Conservation (phyloP, 768 basidiomycete genomes). For the Panaeolus cyanescens region DNA sequence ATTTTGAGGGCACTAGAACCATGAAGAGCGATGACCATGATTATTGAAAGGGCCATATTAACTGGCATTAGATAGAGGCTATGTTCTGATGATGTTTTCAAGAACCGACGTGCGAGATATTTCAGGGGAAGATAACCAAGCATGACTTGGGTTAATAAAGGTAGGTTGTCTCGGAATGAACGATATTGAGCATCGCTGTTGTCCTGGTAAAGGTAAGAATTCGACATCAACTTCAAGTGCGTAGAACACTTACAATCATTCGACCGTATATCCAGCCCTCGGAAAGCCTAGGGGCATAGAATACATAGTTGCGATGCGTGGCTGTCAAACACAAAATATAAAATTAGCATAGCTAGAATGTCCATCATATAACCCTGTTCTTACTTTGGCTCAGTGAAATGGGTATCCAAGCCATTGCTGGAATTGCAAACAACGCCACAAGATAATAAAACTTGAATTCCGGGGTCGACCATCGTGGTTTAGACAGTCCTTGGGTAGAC, state of each 20-base stretch:
- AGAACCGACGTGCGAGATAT: conserved; percentile 42
- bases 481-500: conserved; percentile 22
- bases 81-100: conserved; percentile 21
- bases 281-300: conserved; percentile 59
- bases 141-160: conserved; percentile 52
- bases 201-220: conserved; percentile 56
- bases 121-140: conserved; percentile 59
- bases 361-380: conserved; percentile 29
- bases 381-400: conserved; percentile 72
- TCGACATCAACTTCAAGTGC: not conserved
- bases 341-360: conserved; percentile 1
- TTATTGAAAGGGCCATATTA: conserved; percentile 57
- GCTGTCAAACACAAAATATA: conserved; percentile 38
- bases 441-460: conserved; percentile 83
- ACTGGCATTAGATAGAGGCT: conserved; percentile 51
- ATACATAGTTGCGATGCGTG: conserved; percentile 71
- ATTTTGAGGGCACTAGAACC: conserved; percentile 83
- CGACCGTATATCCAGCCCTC: conserved; percentile 84
- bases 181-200: conserved; percentile 92
- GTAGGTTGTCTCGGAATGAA: conserved; percentile 80
- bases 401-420: conserved; percentile 78
- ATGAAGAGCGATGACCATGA: conserved; percentile 75
- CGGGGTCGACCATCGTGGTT: conserved; percentile 71
- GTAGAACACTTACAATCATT: conserved; percentile 58
- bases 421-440: conserved; percentile 60